Conservation (phyloP, 768 basidiomycete species). For the Ramaria sp. region DNA sequence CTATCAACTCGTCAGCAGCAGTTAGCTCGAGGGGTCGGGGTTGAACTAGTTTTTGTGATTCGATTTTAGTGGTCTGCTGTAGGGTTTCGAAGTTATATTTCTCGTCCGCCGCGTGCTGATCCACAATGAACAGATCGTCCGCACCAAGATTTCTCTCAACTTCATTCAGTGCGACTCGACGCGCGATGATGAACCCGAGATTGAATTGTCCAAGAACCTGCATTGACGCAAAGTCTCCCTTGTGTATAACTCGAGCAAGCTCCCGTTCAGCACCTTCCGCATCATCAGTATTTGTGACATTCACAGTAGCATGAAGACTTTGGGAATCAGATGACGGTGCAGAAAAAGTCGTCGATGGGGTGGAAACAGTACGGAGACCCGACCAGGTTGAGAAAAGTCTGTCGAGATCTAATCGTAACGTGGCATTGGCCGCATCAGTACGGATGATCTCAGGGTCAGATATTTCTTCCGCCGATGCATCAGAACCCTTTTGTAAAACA, state of each 20-base stretch:
- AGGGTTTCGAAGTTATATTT: constrained; percentile 97
- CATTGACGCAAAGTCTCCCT: constrained; percentile 80
- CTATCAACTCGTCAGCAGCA: constrained; percentile 81
- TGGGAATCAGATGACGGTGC: constrained; percentile 6
- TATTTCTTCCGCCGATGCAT: not conserved
- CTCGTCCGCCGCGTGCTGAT: constrained; percentile 96
- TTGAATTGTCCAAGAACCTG: constrained; percentile 91
- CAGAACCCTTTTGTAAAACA: not conserved
- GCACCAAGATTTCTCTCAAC: not conserved
- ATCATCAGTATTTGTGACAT: constrained; percentile 31
- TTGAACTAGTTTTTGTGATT: constrained; percentile 73
- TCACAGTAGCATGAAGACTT: constrained; percentile 9
- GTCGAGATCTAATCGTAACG: constrained; percentile 26
- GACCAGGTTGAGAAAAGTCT: constrained; percentile 11
- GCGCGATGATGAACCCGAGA: constrained; percentile 82
- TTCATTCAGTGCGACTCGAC: constrained; percentile 34
- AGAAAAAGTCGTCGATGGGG: not conserved
- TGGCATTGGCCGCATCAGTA: constrained; percentile 17
- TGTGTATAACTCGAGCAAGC: constrained; percentile 76
- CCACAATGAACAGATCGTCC: constrained; percentile 93
- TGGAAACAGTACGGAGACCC: constrained; percentile 3
- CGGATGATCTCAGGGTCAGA: constrained; percentile 33
- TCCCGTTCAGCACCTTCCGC: constrained; percentile 48
- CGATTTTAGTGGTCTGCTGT: constrained; percentile 82
- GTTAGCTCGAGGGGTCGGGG: constrained; percentile 72